Base-by-base conservation (phyloP, 1,139 yeast genomes). In the Barnettozyma hawaiiensis region DNA sequence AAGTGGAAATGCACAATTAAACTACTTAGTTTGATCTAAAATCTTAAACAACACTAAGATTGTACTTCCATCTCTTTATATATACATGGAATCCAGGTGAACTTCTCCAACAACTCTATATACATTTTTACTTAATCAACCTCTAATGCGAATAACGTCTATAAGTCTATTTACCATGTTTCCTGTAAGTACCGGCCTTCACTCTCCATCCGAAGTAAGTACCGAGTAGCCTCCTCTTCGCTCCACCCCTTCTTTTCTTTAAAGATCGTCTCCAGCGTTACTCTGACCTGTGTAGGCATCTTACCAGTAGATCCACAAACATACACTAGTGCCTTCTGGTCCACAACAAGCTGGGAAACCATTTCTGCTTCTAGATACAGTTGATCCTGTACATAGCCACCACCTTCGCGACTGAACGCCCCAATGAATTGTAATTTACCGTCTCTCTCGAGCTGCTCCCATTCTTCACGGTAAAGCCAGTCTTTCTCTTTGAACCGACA, bases 251-350 rank as follows among this genome's bases (percentile, higher is more conserved):
- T 42, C 14, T 51, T 48, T 23, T 55, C 60, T 40, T 51, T 50
- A 24, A 56, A 37, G 2, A 56, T 47, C 1, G 48, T 49, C 19
- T 51, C 55, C 48, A 66, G 59, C 0, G 97, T 90, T 18, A 84
- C 63, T 48, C 95, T 69, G 1, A 92, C 95, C 59, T 92, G 94
- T 31, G 81, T 73, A 1, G 99, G 98, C 98, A 92, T 94, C 50
- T 79, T 77, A 1, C 98, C 98, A 28, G 95, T 81, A 11, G 96
- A 82, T 0, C 98, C 97, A 67, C 98, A 90, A 3, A 92, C 70
- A 59, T 82, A 89, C 6, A 89, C 64, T 0, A 74, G 63, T 0
- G 86, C 94, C 16, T 69, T 59, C 35, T 73, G 57, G n/a, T 78
- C 66, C 3, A 75, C 60, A 8, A 89, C 60, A 41, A 81, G 60